Conservation (phyloP, 2,329 filamentous ascomycete genomes). For the Setomelanomma holmii region DNA sequence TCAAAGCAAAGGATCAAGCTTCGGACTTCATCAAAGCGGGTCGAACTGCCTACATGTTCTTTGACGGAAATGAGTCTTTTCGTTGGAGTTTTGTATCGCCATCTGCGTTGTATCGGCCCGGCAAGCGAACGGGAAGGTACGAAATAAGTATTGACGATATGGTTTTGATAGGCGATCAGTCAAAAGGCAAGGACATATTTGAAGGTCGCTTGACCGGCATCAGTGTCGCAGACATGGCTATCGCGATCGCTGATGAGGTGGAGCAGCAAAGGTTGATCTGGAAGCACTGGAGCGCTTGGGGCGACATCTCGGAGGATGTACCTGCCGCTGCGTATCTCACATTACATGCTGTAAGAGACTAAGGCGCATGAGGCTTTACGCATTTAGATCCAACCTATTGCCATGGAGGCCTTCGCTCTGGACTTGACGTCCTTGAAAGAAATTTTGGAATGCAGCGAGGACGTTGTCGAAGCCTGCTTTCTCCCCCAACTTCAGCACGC, state of each 20-base stretch:
- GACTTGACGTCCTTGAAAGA: slow-evolving; percentile 32
- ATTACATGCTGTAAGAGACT: slow-evolving; percentile 28
- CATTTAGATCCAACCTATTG: neutral
- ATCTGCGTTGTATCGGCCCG: slow-evolving; percentile 42
- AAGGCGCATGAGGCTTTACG: slow-evolving; percentile 8
- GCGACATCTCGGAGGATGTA: slow-evolving; percentile 38
- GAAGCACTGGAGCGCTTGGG: slow-evolving; percentile 44
- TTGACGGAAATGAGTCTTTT: slow-evolving; percentile 43
- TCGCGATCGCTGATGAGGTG: slow-evolving; percentile 46
- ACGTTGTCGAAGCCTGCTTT: slow-evolving; percentile 33
- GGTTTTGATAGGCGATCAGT: slow-evolving; percentile 33
- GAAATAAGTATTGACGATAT: slow-evolving; percentile 42
- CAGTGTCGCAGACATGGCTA: slow-evolving; percentile 43
- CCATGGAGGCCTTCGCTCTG: too few species aligned
- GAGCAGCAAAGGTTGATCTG: slow-evolving; percentile 33
- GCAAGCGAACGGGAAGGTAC: slow-evolving; percentile 42
- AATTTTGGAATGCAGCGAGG: slow-evolving; percentile 33
- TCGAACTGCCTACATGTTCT: slow-evolving; percentile 46
- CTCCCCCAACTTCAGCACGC: slow-evolving; percentile 36
- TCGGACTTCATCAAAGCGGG: slow-evolving; percentile 43
- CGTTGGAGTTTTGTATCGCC: slow-evolving; percentile 45
- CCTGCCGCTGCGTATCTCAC: slow-evolving; percentile 34
- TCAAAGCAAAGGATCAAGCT: slow-evolving; percentile 32
- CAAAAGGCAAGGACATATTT: slow-evolving; percentile 30
- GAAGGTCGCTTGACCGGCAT: slow-evolving; percentile 43